phyloP scores from a whole-genome alignment of 179 eudicot genomes.

The Dionaea muscipula region DNA sequence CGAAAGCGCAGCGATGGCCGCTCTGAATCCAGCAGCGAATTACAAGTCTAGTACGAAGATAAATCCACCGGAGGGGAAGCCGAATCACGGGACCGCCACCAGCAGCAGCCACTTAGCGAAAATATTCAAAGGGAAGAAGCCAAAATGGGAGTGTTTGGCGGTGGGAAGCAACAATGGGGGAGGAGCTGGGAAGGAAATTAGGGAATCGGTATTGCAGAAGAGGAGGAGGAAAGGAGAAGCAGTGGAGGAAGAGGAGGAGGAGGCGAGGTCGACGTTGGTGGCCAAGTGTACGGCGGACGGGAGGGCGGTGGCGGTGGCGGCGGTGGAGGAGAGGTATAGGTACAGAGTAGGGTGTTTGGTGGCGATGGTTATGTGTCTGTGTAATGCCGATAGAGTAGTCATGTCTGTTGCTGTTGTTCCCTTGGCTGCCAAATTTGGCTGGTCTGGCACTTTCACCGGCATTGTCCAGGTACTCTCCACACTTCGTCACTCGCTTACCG shows the following conservation, averaged over 20 bases:
- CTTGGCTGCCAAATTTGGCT: slow-evolving; percentile 47
- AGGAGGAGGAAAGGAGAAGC: slow-evolving; percentile 1
- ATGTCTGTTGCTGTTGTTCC: slow-evolving; percentile 90
- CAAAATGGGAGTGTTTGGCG: slow-evolving; percentile 10
- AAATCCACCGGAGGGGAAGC: too few species aligned
- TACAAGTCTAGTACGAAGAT: too few species aligned
- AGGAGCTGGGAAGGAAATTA: neutral
- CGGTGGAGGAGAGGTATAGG: slow-evolving; percentile 36
- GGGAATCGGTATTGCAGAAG: slow-evolving; percentile 5
- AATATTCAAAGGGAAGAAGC: neutral
- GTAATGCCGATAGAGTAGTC: slow-evolving; percentile 78
- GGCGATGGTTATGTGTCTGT: slow-evolving; percentile 72
- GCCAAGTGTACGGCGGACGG: slow-evolving; percentile 39
- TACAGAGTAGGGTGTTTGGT: slow-evolving; percentile 61
- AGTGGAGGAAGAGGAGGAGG: too few species aligned
- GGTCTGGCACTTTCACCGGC: slow-evolving; percentile 71
- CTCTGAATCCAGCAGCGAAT: too few species aligned
- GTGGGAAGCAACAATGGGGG: slow-evolving; percentile 9
- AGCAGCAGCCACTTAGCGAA: slow-evolving; percentile 16
- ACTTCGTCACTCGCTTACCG: neutral
- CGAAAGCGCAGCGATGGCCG: too few species aligned
- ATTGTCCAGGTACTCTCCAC: slow-evolving; percentile 60
- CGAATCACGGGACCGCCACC: too few species aligned
- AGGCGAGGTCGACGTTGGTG: too few species aligned
- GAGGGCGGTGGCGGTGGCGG: slow-evolving; percentile 14